These are phyloP conservation scores for Taphrina betulina DNA, from an alignment of 1,139 yeast genomes.

Conservation along the genomic window DNA sequence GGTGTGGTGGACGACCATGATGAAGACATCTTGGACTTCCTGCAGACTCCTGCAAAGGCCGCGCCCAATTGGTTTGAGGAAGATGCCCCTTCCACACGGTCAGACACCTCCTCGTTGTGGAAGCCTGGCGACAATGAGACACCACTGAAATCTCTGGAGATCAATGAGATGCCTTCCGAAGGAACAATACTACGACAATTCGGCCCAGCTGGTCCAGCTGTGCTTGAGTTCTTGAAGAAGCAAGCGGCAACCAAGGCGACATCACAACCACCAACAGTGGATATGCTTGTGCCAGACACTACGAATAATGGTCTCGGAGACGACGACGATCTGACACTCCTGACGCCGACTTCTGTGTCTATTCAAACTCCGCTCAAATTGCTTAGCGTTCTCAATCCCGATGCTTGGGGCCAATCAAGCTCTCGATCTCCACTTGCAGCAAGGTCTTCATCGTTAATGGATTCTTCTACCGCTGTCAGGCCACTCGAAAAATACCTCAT, in stretches of 20 bases:
- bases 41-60: constrained; percentile 2
- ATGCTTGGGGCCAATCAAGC: too few relatives aligned
- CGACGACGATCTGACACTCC: constrained; percentile 13
- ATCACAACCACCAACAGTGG: not conserved
- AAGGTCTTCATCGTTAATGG: too few relatives aligned
- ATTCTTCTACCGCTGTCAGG: too few relatives aligned
- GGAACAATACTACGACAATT: constrained; percentile 16
- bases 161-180: constrained; percentile 14
- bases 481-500: too few relatives aligned
- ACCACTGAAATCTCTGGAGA: constrained; percentile 8
- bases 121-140: not conserved
- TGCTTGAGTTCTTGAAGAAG: constrained; percentile 14
- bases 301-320: not conserved
- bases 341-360: too few relatives aligned
- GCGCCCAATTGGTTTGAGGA: constrained; percentile 19
- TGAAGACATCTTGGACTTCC: constrained; percentile 24
- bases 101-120: not conserved
- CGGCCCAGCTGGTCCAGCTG: constrained; percentile 24
- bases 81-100: not conserved
- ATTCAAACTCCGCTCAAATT: too few relatives aligned
- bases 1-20: constrained; percentile 30
- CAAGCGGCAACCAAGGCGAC: constrained; percentile 1
- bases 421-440: too few relatives aligned
- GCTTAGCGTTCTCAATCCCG: too few relatives aligned
- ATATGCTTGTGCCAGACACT: not conserved